Percentiles rank a stretch among this genome's conserved stretches.
Evolutionary conservation across 169 alveolate species (phyloP).

Genomic region (Blepharisma undulans): DNA sequence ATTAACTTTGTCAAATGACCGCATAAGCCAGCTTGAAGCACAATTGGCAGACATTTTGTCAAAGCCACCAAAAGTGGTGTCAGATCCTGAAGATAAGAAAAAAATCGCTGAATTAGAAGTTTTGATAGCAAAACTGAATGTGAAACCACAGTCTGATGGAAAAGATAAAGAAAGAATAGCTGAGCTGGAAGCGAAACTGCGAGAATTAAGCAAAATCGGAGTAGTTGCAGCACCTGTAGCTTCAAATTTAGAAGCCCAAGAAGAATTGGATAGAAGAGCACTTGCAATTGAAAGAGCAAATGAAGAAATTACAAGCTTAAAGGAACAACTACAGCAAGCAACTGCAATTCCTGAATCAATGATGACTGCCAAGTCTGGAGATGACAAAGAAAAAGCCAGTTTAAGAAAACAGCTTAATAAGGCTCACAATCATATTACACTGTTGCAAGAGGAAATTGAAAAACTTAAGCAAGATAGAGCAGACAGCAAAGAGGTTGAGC

Average conservation of each 20-base stretch:
- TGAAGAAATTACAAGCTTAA: not conserved
- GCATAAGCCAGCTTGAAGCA: not conserved
- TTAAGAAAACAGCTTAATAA: conserved; percentile 10
- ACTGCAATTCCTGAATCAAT: conserved; percentile 1
- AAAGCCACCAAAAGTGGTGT: not conserved
- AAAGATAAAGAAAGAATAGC: too few species aligned
- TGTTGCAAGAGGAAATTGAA: not conserved
- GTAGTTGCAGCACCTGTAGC: too few species aligned
- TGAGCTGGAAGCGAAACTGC: too few species aligned
- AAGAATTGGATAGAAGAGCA: too few species aligned
- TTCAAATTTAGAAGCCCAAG: too few species aligned
- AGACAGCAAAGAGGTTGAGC: not conserved
- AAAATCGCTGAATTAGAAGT: not conserved
- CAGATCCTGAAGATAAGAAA: conserved; percentile 11
- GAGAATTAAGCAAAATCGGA: too few species aligned
- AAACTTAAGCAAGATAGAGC: not conserved
- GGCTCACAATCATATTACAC: not conserved
- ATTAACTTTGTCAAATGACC: not conserved
- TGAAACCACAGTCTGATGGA: too few species aligned
- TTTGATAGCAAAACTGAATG: not conserved
- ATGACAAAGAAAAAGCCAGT: not conserved
- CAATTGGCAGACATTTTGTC: not conserved
- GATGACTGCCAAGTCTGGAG: not conserved
- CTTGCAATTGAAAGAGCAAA: too few species aligned
- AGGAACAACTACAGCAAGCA: not conserved